Evolutionary conservation across 768 basidiomycete species (phyloP).

Genomic region (Paxillus rubicundulus): DNA sequence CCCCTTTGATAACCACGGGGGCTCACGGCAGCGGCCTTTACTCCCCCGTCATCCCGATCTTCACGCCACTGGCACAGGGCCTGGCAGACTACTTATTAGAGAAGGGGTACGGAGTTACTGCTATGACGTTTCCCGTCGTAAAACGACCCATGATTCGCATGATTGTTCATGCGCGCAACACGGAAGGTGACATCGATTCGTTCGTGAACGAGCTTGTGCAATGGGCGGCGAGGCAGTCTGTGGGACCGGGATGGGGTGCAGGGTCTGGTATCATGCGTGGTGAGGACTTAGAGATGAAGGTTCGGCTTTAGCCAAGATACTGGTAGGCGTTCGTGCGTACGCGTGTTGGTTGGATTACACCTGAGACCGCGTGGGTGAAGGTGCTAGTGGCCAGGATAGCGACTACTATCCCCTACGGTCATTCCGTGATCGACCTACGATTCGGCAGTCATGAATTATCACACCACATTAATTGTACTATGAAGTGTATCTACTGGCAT

Average conservation of each 20-base stretch:
- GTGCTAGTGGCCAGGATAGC: too few relatives aligned
- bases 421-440: too few relatives aligned
- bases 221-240: conserved; percentile 5
- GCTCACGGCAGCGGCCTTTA: conserved; percentile 1
- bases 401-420: too few relatives aligned
- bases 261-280: neutral
- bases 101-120: conserved; percentile 13
- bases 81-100: conserved; percentile 12
- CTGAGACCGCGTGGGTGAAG: too few relatives aligned
- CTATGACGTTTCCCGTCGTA: conserved; percentile 14
- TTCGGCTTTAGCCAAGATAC: conserved; percentile 13
- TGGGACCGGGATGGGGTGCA: neutral
- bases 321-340: too few relatives aligned
- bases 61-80: conserved; percentile 5
- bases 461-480: too few relatives aligned
- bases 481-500: too few relatives aligned
- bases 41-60: conserved; percentile 23
- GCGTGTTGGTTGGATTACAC: too few relatives aligned
- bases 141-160: conserved; percentile 15
- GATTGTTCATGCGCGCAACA: conserved; percentile 17
- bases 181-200: conserved; percentile 14
- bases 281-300: neutral
- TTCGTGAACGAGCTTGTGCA: conserved; percentile 7
- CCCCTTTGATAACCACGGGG: neutral
- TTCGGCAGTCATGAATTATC: too few relatives aligned